A percentile compares a stretch with the other conserved stretches of the same genome.
Conservation (phyloP, 805 yeast genomes). For the Teunomyces cretensis region DNA sequence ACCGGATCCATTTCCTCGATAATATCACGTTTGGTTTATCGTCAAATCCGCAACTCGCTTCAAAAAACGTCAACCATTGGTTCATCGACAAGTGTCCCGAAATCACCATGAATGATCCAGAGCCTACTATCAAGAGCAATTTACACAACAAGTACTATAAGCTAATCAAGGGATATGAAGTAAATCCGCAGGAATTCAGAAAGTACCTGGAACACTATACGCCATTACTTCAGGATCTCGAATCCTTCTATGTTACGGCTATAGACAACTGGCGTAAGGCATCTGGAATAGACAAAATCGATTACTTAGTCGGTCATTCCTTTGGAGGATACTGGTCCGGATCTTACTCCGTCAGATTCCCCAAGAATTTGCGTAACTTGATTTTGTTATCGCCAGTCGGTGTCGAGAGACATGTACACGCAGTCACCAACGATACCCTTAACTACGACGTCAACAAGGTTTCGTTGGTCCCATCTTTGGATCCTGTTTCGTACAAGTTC, state of each 20-base stretch:
- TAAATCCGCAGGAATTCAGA: conserved; percentile 24
- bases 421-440: conserved; percentile 46
- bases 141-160: conserved; percentile 41
- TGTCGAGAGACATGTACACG: conserved; percentile 65
- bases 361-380: conserved; percentile 51
- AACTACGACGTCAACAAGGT: conserved; percentile 4
- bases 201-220: conserved; percentile 34
- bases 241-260: conserved; percentile 55
- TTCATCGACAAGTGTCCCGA: conserved; percentile 18
- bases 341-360: conserved; percentile 60
- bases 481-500: conserved; percentile 46
- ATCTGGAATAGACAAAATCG: conserved; percentile 50
- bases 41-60: conserved; percentile 40
- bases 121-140: conserved; percentile 23
- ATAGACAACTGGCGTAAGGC: conserved; percentile 64
- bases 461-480: conserved; percentile 34
- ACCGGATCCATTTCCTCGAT: conserved; percentile 51
- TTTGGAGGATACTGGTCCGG: conserved; percentile 75
- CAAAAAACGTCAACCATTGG: conserved; percentile 20
- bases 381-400: conserved; percentile 77
- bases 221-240: conserved; percentile 45
- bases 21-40: conserved; percentile 52
- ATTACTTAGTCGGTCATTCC: conserved; percentile 72
- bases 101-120: conserved; percentile 25
- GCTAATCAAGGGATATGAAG: conserved; percentile 34